A percentile compares a stretch with the other conserved stretches of the same genome.
phyloP scores from a whole-genome alignment of 306 rosid species.

The Hippophae gyantsensis region DNA sequence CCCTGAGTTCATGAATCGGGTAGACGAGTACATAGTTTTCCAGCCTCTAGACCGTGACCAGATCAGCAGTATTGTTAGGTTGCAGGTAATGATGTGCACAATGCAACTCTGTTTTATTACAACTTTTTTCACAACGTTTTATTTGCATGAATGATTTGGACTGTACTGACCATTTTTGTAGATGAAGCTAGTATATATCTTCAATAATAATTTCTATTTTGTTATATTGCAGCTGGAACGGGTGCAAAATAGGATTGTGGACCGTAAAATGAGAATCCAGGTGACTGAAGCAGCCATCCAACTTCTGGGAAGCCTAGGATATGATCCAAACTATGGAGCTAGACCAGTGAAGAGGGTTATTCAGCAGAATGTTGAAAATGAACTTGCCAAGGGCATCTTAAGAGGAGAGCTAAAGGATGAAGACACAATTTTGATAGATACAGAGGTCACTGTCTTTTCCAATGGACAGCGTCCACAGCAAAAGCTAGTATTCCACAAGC shows the following conservation, averaged over 20 bases:
- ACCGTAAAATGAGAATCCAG: constrained; percentile 67
- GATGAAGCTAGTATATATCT: background rate
- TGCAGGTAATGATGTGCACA: constrained; percentile 49
- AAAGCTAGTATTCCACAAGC: constrained; percentile 51
- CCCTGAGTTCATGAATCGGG: constrained; percentile 94
- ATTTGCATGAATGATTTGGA: no score
- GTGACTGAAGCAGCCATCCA: constrained; percentile 74
- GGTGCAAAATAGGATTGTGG: constrained; percentile 76
- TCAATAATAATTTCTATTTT: background rate
- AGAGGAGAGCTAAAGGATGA: constrained; percentile 95
- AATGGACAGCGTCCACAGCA: constrained; percentile 85
- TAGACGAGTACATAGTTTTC: constrained; percentile 94
- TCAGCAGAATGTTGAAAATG: constrained; percentile 83
- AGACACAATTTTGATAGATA: constrained; percentile 55
- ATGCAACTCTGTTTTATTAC: no score
- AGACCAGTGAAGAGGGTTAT: constrained; percentile 97
- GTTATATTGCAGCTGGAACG: constrained; percentile 56
- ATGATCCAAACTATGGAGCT: constrained; percentile 91
- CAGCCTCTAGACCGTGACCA: constrained; percentile 84
- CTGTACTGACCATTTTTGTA: background rate
- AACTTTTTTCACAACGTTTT: no score
- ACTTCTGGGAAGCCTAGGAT: constrained; percentile 87
- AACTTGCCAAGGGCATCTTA: constrained; percentile 83
- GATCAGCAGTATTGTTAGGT: constrained; percentile 63
- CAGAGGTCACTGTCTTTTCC: constrained; percentile 66